These are phyloP conservation scores for Colletotrichum sp. DNA, from an alignment of 2,329 filamentous ascomycete genomes.

Conservation along the genomic window DNA sequence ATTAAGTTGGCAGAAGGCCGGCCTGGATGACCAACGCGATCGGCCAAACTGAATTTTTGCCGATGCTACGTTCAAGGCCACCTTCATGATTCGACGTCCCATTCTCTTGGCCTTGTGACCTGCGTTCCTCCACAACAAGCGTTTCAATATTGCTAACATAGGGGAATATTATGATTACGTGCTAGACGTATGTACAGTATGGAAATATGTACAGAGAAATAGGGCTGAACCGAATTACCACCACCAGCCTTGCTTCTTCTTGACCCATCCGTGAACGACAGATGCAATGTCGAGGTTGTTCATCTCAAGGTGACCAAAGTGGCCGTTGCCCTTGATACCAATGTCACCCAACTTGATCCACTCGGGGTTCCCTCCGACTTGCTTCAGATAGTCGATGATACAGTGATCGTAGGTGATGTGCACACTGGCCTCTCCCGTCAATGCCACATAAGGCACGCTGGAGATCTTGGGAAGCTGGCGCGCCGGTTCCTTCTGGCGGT, in stretches of 20 bases:
- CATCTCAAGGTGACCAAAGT: slow-evolving; percentile 53
- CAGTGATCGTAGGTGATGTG: slow-evolving; percentile 60
- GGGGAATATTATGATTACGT: not conserved
- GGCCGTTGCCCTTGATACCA: slow-evolving; percentile 55
- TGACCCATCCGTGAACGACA: slow-evolving; percentile 42
- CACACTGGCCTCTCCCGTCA: slow-evolving; percentile 54
- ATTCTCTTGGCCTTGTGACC: not conserved
- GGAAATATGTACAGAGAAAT: not conserved
- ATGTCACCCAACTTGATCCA: slow-evolving; percentile 47
- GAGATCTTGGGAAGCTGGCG: slow-evolving; percentile 49
- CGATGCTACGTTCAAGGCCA: not conserved
- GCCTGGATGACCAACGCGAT: not conserved
- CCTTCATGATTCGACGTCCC: not conserved
- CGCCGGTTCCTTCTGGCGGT: slow-evolving; percentile 31
- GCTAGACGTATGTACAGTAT: not conserved
- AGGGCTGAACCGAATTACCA: not conserved
- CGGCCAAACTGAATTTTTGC: not conserved
- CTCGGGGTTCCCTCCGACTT: slow-evolving; percentile 49
- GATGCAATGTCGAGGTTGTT: slow-evolving; percentile 38
- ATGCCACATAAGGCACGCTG: slow-evolving; percentile 48
- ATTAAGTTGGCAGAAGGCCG: not conserved
- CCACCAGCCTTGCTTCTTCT: slow-evolving; percentile 12
- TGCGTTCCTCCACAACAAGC: not conserved
- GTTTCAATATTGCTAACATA: not conserved
- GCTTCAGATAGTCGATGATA: slow-evolving; percentile 52